A percentile compares a stretch with the other conserved stretches of the same genome.
phyloP scores from a whole-genome alignment of 768 basidiomycete genomes.

The Cystobasidium onofrii region DNA sequence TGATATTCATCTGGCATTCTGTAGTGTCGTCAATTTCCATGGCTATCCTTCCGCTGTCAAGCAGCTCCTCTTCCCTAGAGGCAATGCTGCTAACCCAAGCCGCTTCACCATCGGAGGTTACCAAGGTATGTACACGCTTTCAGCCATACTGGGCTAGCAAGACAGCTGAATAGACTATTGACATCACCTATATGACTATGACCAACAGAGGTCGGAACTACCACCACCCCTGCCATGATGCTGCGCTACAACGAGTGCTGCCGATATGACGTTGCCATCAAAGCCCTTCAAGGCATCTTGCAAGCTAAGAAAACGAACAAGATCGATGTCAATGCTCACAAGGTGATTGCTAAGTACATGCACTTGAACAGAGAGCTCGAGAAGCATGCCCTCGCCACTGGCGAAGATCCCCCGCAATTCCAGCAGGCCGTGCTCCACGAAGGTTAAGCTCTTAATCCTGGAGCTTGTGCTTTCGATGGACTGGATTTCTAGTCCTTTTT shows the following conservation, averaged over 20 bases:
- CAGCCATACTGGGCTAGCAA: too few species aligned
- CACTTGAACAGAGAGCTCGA: slow-evolving; percentile 17
- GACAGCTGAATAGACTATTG: too few species aligned
- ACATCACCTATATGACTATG: too few species aligned
- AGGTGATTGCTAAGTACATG: slow-evolving; percentile 2
- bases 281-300: slow-evolving; percentile 12
- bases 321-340: slow-evolving; percentile 3
- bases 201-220: not conserved
- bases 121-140: slow-evolving; percentile 41
- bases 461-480: too few species aligned
- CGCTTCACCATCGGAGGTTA: slow-evolving; percentile 31
- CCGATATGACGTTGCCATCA: slow-evolving; percentile 12
- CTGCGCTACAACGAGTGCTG: slow-evolving; percentile 18
- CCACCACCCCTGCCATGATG: not conserved
- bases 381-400: not conserved
- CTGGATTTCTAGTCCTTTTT: too few species aligned
- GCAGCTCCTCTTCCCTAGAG: slow-evolving; percentile 36
- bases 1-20: not conserved
- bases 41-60: slow-evolving; percentile 45
- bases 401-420: slow-evolving; percentile 24
- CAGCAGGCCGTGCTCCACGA: slow-evolving; percentile 4
- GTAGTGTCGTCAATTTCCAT: slow-evolving; percentile 53
- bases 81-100: not conserved
- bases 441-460: slow-evolving; percentile 6
- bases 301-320: not conserved